Evolutionary conservation across 2,329 filamentous ascomycete genomes (phyloP), one percentile per base, ranked within the genome.

Genomic region (Sporothrix sp.): DNA sequence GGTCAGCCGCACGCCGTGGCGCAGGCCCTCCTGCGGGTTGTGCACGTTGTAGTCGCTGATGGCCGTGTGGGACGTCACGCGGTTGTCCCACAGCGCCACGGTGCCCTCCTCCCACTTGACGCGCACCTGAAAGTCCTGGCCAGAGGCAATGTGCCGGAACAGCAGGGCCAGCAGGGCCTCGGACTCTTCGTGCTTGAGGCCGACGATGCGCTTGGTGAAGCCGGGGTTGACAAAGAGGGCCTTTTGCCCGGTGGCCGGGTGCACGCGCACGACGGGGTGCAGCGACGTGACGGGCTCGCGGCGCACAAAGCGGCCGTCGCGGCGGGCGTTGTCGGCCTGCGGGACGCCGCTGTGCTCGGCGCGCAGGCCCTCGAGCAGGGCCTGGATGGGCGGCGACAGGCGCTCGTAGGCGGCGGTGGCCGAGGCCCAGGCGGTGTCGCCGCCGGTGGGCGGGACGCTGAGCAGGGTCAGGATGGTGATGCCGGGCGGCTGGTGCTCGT

Each of bases 241-340:
- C 70, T 93, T 95, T 65, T 93, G 85, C 14, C 87, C 86, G 0
- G 88, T 94, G 7, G 50, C 54, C 0, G 88, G 87, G 62, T 94
- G 87, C 1, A 87, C 90, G n/a, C 87, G 73, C 3, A 94, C 79
- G 53, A 95, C 70, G 0, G 88, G 88, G 60, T 95, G 88, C 43
- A 81, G 78, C 39, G 78, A 82, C 2, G 78, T 74, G 1, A 93
- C 79, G 0, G 87, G 54, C 11, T 53, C 54, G 36, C 55, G 52
- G 8, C 51, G 55, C 6, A 68, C 66, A n/a, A 61, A 63, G 23
- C 63, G 61, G 3, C 61, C 62, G 33, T 66, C 61, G 3, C 62
- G 58, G 11, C 57, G 58, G 11, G 63, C 65, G 13, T 61, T 58
- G n/a, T 68, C 65, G 0, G 65, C 66, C 52, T 68, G 66, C 0